These are phyloP conservation scores for Neonectria faginata DNA, from an alignment of 2,329 filamentous ascomycete species.

Conservation along the genomic window DNA sequence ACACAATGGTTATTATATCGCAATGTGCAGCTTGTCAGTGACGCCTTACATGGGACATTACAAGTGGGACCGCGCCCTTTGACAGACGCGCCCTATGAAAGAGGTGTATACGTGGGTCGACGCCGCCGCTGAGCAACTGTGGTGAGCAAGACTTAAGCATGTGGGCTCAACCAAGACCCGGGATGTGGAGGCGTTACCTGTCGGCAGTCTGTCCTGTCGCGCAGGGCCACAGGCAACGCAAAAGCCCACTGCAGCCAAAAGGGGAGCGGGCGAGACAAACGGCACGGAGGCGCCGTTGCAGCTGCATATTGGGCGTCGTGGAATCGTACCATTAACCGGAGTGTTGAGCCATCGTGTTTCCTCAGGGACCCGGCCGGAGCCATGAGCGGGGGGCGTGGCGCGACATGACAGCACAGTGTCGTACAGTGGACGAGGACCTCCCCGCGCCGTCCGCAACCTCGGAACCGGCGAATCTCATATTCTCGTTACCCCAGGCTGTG, in stretches of 20 bases:
- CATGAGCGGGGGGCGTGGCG: not conserved
- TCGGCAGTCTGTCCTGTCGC: not conserved
- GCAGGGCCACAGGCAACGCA: not conserved
- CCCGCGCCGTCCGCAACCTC: not conserved
- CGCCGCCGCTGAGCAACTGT: not conserved
- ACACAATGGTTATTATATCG: conserved; percentile 13
- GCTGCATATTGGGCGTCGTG: not conserved
- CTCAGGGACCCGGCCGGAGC: not conserved
- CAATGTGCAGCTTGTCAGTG: not conserved
- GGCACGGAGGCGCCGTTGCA: not conserved
- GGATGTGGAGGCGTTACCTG: not conserved
- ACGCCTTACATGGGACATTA: conserved; percentile 9
- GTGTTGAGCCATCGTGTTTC: not conserved
- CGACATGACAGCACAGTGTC: not conserved
- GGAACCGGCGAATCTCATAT: conserved; percentile 7
- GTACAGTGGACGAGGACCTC: not conserved
- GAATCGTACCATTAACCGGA: not conserved
- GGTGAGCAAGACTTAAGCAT: not conserved
- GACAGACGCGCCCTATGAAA: not conserved
- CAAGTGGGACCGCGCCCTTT: conserved; percentile 8
- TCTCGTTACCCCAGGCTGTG: conserved; percentile 2
- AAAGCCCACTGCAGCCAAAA: not conserved
- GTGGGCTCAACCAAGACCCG: not conserved
- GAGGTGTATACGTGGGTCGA: not conserved
- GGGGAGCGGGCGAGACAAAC: not conserved